Evolutionary conservation across 2,329 filamentous ascomycete genomes (phyloP), one percentile per base, ranked within the genome.

Genomic region (Diaporthe sp.): DNA sequence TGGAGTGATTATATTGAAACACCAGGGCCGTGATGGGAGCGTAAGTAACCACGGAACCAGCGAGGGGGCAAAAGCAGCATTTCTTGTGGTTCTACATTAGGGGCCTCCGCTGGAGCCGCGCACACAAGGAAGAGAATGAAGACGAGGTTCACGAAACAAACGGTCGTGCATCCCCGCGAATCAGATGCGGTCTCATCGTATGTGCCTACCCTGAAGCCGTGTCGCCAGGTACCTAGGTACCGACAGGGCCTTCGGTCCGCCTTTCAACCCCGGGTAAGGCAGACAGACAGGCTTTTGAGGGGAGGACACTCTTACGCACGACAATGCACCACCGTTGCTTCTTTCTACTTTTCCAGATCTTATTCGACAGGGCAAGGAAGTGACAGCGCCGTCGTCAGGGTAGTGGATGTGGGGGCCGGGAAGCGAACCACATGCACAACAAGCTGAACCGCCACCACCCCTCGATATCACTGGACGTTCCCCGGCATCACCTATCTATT

Each of bases 101-200:
- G 59, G 15, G 12, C 1, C n/a, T 44, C 39, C 28, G 37, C 59
- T 28, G 19, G 39, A 55, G 39, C 39, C 37, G 59, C 39, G 25
- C 28, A 31, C 25, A 42, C 42, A 31, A 49, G 42, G 42, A 17
- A 8, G 25, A 25, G 22, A 61, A 12, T 10, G 39, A 28, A 31
- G 42, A 44, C 39, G 59, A 46, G 15, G 19, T 65, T 65, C 15
- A 44, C 59, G 62, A 39, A 53, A 34, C 65, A 53, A 69, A 62
- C 37, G 46, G 19, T 25, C 31, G 28, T 42, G 70, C 70, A 55
- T 51, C 13, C 70, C 59, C 53, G 61, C 69, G 68, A 67, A 68
- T 68, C 74, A 73, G 39, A 55, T 44, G 69, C 34, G 28, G 69
- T 75, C 61, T 51, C 70, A 68, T 61, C 59, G 49, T 25, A 68